phyloP scores from a whole-genome alignment of 495 filamentous ascomycete species.

The Penicillium macrosclerotiorum region DNA sequence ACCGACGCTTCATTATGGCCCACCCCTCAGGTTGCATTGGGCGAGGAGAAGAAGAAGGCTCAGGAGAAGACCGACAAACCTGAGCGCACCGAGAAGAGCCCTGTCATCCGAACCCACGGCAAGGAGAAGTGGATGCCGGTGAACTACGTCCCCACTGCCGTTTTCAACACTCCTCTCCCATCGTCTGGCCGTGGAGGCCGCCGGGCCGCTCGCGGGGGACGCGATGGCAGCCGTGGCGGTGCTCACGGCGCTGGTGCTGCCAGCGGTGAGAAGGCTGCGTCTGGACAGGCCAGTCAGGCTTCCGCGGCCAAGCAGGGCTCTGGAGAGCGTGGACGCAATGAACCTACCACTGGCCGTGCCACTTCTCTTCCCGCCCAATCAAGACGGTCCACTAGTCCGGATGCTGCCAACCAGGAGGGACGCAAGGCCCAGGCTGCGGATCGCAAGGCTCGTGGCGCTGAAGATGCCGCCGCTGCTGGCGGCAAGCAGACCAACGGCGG shows the following conservation, averaged over 20 bases:
- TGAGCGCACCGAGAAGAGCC: conserved; percentile 63
- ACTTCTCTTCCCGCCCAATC: conserved; percentile 42
- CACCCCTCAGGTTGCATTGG: conserved; percentile 76
- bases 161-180: conserved; percentile 80
- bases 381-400: conserved; percentile 38
- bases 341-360: conserved; percentile 36
- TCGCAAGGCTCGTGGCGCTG: conserved; percentile 32
- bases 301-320: conserved; percentile 32
- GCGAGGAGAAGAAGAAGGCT: conserved; percentile 68
- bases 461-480: conserved; percentile 28
- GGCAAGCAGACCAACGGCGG: conserved; percentile 28
- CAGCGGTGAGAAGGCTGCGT: conserved; percentile 41
- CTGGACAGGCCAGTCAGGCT: conserved; percentile 29
- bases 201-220: conserved; percentile 50
- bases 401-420: conserved; percentile 30
- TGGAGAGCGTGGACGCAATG: conserved; percentile 40
- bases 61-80: conserved; percentile 65
- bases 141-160: conserved; percentile 70
- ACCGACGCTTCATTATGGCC: conserved; percentile 83
- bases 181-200: conserved; percentile 60
- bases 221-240: conserved; percentile 55
- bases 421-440: conserved; percentile 36
- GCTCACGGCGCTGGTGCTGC: conserved; percentile 42
- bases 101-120: conserved; percentile 50
- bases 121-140: conserved; percentile 75